phyloP scores from a whole-genome alignment of 768 basidiomycete genomes.

The Russula virescens region DNA sequence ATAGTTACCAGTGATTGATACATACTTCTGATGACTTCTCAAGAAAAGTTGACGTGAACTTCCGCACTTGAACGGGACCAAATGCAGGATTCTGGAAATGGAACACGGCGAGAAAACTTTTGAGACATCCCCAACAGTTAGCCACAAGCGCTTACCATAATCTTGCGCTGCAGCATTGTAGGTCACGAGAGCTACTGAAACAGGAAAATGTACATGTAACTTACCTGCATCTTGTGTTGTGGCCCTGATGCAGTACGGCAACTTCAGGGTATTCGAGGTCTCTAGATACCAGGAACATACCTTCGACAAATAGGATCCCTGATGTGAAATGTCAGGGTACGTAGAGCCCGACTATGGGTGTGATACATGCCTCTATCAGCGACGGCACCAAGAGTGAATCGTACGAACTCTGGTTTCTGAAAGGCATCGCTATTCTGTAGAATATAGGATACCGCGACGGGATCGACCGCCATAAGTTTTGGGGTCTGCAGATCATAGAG shows the following conservation, averaged over 20 bases:
- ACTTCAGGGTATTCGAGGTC: background rate
- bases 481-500: constrained; percentile 4
- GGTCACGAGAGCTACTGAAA: background rate
- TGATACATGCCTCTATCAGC: constrained; percentile 17
- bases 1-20: background rate
- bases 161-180: constrained; percentile 1
- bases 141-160: constrained; percentile 5
- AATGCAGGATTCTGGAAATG: constrained; percentile 26
- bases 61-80: constrained; percentile 26
- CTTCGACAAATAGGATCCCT: constrained; percentile 10
- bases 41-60: constrained; percentile 25
- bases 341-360: background rate
- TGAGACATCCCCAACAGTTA: background rate
- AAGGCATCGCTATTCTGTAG: constrained; percentile 30
- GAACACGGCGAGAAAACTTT: background rate
- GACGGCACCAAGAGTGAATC: constrained; percentile 11
- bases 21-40: constrained; percentile 26
- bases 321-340: background rate
- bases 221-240: constrained; percentile 16
- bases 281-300: background rate
- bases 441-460: constrained; percentile 33
- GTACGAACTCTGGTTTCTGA: constrained; percentile 32
- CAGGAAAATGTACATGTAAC: background rate
- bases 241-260: background rate
- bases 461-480: constrained; percentile 33